A percentile compares a stretch with the other conserved stretches of the same genome.
Evolutionary conservation across 257 asterid species (phyloP).

Genomic region (Solanum chiquidenum): DNA sequence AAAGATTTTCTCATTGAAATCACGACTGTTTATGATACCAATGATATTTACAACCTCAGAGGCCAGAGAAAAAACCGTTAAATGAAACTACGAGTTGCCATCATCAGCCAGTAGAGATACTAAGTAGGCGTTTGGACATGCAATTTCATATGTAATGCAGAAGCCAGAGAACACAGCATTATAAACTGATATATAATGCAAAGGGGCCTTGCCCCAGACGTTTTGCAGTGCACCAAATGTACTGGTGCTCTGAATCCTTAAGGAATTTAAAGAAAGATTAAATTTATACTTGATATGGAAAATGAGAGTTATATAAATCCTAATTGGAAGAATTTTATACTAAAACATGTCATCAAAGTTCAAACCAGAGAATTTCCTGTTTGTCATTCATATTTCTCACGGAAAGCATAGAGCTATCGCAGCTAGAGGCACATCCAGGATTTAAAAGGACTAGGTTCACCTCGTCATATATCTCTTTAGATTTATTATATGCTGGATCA

Average conservation of each 20-base stretch:
- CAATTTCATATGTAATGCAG: too few relatives aligned
- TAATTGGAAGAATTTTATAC: not conserved
- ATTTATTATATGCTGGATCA: not conserved
- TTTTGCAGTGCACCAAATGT: not conserved
- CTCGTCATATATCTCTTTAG: not conserved
- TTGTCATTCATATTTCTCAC: not conserved
- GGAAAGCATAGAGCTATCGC: not conserved
- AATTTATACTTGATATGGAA: not conserved
- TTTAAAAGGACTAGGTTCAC: not conserved
- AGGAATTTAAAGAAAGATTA: not conserved
- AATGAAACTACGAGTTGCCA: not conserved
- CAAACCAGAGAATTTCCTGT: not conserved
- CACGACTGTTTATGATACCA: not conserved
- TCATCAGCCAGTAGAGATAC: not conserved
- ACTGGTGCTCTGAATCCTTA: not conserved
- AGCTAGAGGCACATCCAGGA: not conserved
- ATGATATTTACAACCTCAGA: not conserved
- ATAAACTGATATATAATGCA: not conserved
- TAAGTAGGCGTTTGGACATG: too few relatives aligned
- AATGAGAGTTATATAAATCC: not conserved
- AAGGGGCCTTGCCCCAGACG: not conserved
- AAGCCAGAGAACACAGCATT: too few relatives aligned
- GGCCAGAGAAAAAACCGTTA: not conserved
- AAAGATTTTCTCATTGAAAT: not conserved
- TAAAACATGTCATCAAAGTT: not conserved